Base-by-base conservation (phyloP, 75 land plant genomes). In the Sequoiadendron giganteum region DNA sequence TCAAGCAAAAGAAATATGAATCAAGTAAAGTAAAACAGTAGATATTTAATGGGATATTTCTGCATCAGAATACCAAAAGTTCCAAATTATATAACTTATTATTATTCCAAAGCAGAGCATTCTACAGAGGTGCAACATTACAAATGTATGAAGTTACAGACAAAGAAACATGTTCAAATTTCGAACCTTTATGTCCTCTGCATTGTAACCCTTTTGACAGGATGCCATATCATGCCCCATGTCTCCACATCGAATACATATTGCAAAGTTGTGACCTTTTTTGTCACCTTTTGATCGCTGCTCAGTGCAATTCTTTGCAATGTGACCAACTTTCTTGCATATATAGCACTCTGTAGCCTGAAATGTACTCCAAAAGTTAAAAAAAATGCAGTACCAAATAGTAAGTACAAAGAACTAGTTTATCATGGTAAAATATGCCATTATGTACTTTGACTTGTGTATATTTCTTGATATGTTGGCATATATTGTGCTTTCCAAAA, bases 161-260 rank as follows among this genome's bases (percentile, higher is more conserved):
- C 45, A 39, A 78, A 11, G 32, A 88, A 52, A 6, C 56, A 25
- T 38, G 43, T 54, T 25, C 10, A 28, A 65, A 85, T 0, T 13
- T 14, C 3, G 75, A 56, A 95, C 97, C 97, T 94, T 90, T 30
- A 95, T 75, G 88, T 95, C 97, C 65, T 93, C 95, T 36, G 88
- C 86, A 3, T 83, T 54, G 86, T 94, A 95, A 45, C 89, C 87
- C 54, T 90, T 94, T 45, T 49, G 85, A 85, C 97, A 95, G 5
- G 87, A 87, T 47, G 89, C 48, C 97, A 95, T 95, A 39, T 89
- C 94, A 90, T 95, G 97, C n/a, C 97, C 95, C 49, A 52, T 73
- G 78, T 91, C 89, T 36, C 97, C 97, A 90, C 97, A 95, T 68
- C 55, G 89, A 25, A 95, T 88, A 86, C 97, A 95, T 10, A 93